phyloP scores from a whole-genome alignment of 371 early-diverging fungal species.

The Rozella allomycis region DNA sequence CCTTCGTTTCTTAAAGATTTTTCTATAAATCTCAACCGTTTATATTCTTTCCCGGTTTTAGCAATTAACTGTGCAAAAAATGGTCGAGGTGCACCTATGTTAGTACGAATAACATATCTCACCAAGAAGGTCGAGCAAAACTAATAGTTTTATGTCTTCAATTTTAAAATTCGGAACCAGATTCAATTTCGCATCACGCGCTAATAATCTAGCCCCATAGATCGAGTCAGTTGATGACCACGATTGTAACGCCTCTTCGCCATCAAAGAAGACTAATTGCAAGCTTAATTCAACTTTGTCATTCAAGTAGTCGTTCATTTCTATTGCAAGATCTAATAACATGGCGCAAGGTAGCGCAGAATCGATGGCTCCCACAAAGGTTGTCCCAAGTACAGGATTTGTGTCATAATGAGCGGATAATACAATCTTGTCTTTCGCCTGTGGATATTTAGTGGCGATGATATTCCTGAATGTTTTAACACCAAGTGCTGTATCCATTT shows the following conservation, averaged over 20 bases:
- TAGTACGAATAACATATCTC: slow-evolving; percentile 6
- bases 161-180: not conserved
- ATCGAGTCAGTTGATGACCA: slow-evolving; percentile 65
- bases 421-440: slow-evolving; percentile 43
- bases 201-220: slow-evolving; percentile 66
- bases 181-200: slow-evolving; percentile 17
- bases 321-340: slow-evolving; percentile 49
- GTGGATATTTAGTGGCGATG: slow-evolving; percentile 57
- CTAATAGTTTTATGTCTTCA: slow-evolving; percentile 47
- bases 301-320: slow-evolving; percentile 4
- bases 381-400: slow-evolving; percentile 32
- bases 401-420: slow-evolving; percentile 84
- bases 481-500: slow-evolving; percentile 48
- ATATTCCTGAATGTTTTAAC: slow-evolving; percentile 54
- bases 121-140: slow-evolving; percentile 72
- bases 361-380: slow-evolving; percentile 62
- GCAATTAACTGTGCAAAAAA: slow-evolving; percentile 21
- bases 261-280: slow-evolving; percentile 87
- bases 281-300: slow-evolving; percentile 29
- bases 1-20: no score
- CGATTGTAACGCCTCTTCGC: slow-evolving; percentile 70
- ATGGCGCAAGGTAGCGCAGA: slow-evolving; percentile 68
- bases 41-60: slow-evolving; percentile 9
- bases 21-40: slow-evolving; percentile 5
- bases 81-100: slow-evolving; percentile 6